Conservation (phyloP, 352 stramenopile species). For the Thraustochytrium sp. region DNA sequence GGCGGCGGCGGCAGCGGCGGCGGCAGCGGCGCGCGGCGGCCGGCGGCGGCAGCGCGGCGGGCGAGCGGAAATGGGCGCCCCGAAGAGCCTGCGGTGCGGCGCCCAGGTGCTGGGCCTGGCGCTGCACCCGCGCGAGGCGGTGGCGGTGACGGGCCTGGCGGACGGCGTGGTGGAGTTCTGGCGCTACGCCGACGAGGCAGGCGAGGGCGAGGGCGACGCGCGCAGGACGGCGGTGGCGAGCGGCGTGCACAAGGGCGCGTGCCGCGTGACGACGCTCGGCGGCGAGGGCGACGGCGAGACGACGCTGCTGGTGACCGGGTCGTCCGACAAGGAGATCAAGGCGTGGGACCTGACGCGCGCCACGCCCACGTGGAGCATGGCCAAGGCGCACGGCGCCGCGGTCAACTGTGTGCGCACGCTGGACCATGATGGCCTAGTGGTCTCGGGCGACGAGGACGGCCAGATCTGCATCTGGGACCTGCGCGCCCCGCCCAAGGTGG, state of each 20-base stretch:
- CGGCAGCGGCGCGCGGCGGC: too few species aligned
- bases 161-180: background rate
- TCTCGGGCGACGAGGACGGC: slow-evolving; percentile 21
- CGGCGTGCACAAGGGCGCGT: background rate
- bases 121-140: background rate
- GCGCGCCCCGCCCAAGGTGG: background rate
- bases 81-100: background rate
- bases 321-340: background rate
- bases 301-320: background rate
- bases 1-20: too few species aligned
- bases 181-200: background rate
- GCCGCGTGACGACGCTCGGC: background rate
- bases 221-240: background rate
- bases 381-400: background rate
- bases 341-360: background rate
- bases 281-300: background rate
- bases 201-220: background rate
- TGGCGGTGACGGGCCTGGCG: background rate
- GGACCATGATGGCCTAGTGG: slow-evolving; percentile 1
- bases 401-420: background rate
- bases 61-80: too few species aligned
- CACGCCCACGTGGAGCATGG: background rate
- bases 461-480: slow-evolving; percentile 19
- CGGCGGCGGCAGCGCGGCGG: too few species aligned
- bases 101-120: background rate